phyloP scores from a whole-genome alignment of 768 basidiomycete species.

The Suillus brevipes region DNA sequence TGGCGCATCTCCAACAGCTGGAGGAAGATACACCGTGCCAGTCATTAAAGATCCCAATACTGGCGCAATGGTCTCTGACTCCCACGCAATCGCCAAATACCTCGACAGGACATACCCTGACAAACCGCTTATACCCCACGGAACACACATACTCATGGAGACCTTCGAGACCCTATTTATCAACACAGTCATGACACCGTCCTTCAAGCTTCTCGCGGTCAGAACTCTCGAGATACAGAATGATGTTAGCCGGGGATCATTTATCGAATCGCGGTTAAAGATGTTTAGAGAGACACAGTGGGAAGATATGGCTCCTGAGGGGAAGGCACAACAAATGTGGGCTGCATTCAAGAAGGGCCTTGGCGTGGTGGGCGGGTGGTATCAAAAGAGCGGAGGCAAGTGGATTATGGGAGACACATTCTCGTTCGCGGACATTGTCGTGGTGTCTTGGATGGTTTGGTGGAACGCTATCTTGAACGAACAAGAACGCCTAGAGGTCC shows the following conservation, averaged over 20 bases:
- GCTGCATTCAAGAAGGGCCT: not conserved
- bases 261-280: slow-evolving; percentile 3
- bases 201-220: not conserved
- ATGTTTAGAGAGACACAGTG: slow-evolving; percentile 1
- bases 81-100: slow-evolving; percentile 45
- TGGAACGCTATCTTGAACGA: not conserved
- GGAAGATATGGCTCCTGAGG: slow-evolving; percentile 3
- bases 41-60: slow-evolving; percentile 45
- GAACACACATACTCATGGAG: not conserved
- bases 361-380: not conserved
- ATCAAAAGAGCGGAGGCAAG: slow-evolving; percentile 6
- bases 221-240: not conserved
- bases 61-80: slow-evolving; percentile 38
- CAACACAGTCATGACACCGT: not conserved
- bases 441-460: not conserved
- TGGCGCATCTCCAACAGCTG: not conserved
- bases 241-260: not conserved
- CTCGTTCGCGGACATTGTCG: slow-evolving; percentile 5
- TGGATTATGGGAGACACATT: slow-evolving; percentile 10
- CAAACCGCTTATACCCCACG: not conserved
- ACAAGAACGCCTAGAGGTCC: slow-evolving; percentile 1
- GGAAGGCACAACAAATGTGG: not conserved
- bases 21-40: slow-evolving; percentile 42
- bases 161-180: not conserved
- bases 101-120: slow-evolving; percentile 48